Percentiles rank a stretch among this genome's conserved stretches.
Evolutionary conservation across 495 filamentous ascomycete species (phyloP).

Genomic region (Aspergillus campestris): DNA sequence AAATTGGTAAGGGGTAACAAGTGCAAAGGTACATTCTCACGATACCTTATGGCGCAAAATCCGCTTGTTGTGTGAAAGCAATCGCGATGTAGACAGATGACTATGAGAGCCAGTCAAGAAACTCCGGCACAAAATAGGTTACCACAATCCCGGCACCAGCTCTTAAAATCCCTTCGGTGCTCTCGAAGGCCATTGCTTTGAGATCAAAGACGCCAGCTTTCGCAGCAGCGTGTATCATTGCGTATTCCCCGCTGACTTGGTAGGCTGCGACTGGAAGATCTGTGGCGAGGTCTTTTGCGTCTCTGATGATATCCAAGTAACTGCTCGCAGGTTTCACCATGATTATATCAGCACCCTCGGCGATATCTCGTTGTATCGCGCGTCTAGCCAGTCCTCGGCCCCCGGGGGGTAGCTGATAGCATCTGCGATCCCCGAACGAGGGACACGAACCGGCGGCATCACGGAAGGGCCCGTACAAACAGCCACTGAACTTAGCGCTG

Average conservation of each 20-base stretch:
- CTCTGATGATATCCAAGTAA: constrained; percentile 92
- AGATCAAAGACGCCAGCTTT: constrained; percentile 97
- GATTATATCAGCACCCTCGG: constrained; percentile 92
- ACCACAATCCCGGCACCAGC: constrained; percentile 89
- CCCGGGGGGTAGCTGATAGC: constrained; percentile 91
- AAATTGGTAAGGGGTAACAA: too few species aligned
- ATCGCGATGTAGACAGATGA: neutral
- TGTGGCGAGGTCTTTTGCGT: constrained; percentile 85
- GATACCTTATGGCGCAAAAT: too few species aligned
- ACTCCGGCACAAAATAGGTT: constrained; percentile 90
- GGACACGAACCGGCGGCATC: constrained; percentile 90
- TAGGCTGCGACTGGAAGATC: constrained; percentile 92
- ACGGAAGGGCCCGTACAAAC: constrained; percentile 93
- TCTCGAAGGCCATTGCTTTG: constrained; percentile 91
- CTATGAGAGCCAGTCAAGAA: constrained; percentile 69
- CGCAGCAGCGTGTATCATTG: constrained; percentile 94
- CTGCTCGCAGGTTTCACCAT: constrained; percentile 97
- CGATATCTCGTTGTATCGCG: constrained; percentile 82
- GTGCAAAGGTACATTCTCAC: too few species aligned
- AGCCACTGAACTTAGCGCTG: constrained; percentile 93
- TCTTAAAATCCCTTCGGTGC: constrained; percentile 82
- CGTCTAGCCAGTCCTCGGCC: constrained; percentile 89
- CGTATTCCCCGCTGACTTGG: constrained; percentile 93
- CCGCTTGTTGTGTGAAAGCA: too few species aligned
- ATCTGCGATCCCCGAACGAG: constrained; percentile 87